A percentile compares a stretch with the other conserved stretches of the same genome.
These are phyloP conservation scores for Talaromyces sp. DNA, from an alignment of 2,329 filamentous ascomycete genomes.

Conservation along the genomic window DNA sequence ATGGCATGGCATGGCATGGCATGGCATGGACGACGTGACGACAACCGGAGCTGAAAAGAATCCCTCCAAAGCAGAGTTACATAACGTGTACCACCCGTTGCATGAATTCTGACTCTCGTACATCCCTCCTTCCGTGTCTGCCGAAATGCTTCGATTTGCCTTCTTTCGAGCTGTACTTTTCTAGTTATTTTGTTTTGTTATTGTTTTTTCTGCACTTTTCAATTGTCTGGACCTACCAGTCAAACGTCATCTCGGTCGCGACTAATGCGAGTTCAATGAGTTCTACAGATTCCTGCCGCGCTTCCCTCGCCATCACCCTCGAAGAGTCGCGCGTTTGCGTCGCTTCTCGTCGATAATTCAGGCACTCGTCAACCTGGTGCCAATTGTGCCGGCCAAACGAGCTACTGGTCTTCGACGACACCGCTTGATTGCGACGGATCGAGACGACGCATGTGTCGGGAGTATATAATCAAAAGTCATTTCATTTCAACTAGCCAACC, in stretches of 20 bases:
- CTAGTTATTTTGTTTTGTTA: neutral
- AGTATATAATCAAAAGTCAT: neutral
- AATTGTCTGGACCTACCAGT: neutral
- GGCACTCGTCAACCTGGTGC: neutral
- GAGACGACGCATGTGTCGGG: neutral
- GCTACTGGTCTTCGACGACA: neutral
- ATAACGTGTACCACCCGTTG: neutral
- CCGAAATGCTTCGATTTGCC: neutral
- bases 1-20: neutral
- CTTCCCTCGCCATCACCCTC: neutral
- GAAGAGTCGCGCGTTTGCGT: neutral
- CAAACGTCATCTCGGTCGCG: neutral
- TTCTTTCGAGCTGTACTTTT: neutral
- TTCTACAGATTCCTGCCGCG: neutral
- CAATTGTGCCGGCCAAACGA: neutral
- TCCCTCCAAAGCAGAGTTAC: neutral
- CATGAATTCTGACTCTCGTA: neutral
- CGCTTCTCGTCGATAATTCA: neutral
- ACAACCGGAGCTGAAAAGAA: neutral
- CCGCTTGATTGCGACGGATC: neutral
- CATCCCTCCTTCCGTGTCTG: neutral
- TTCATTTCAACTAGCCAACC: constrained; percentile 19
- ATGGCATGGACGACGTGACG: neutral
- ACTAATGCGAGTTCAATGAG: constrained; percentile 7
- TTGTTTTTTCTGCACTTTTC: neutral